These are phyloP conservation scores for Aspergillus funiculosus DNA, from an alignment of 495 filamentous ascomycete genomes.

Conservation along the genomic window DNA sequence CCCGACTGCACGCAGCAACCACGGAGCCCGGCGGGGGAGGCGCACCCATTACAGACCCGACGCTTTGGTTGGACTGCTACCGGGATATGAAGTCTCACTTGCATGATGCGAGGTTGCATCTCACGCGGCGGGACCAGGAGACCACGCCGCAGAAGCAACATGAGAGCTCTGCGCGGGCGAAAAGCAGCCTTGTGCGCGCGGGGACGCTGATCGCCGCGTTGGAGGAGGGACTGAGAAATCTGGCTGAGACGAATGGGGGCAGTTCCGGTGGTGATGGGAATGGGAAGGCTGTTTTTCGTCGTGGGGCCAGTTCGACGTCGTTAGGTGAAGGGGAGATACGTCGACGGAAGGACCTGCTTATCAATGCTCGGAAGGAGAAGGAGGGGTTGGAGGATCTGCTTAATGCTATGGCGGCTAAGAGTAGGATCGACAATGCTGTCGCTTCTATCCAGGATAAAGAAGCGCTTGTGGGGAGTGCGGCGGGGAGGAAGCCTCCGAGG, in stretches of 20 bases:
- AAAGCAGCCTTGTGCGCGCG: conserved; percentile 72
- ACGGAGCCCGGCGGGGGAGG: conserved; percentile 42
- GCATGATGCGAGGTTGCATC: conserved; percentile 70
- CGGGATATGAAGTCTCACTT: conserved; percentile 74
- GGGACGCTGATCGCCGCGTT: conserved; percentile 60
- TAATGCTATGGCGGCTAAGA: conserved; percentile 62
- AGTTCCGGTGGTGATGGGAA: background rate
- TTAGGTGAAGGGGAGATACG: conserved; percentile 86
- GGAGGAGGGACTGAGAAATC: conserved; percentile 61
- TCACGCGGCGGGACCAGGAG: conserved; percentile 73
- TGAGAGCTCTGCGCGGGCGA: conserved; percentile 76
- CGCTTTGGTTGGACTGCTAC: conserved; percentile 81
- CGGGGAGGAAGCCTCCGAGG: conserved; percentile 25
- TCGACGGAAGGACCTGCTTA: conserved; percentile 70
- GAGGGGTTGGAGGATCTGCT: conserved; percentile 81
- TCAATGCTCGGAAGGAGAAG: conserved; percentile 71
- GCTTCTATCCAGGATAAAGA: conserved; percentile 53
- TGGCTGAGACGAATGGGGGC: too few species aligned
- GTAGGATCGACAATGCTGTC: conserved; percentile 39
- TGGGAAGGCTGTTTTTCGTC: background rate
- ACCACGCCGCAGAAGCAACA: conserved; percentile 59
- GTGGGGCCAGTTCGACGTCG: conserved; percentile 19
- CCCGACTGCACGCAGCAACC: conserved; percentile 38
- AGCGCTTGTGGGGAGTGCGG: conserved; percentile 35
- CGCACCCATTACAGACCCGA: conserved; percentile 61